Base-by-base conservation (phyloP, 2,329 filamentous ascomycete species). In the Epicoccum sorghinum region DNA sequence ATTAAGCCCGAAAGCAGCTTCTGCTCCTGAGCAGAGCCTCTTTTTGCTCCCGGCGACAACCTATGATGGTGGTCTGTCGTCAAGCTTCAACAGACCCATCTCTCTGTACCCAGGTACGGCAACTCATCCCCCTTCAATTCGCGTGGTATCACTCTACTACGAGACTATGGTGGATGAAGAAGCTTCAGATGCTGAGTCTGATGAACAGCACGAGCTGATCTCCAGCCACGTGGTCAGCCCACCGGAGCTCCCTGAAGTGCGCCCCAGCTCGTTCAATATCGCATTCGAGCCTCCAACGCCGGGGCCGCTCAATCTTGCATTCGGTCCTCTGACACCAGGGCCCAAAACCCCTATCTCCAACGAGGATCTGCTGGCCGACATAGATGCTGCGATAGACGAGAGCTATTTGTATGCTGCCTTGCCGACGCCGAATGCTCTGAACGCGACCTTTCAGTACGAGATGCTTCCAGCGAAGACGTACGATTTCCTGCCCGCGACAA, bases 321-420 rank as follows among this genome's bases (percentile, higher is more conserved):
- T 67, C 32, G 60, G 63, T 32, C 58, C 44, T 23, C 54, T 42
- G 12, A 61, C 57, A 7, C 41, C 41, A 1, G 46, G 52, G 2
- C 57, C 48, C 1, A 48, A 52, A 13, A 53, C 49, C 2, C 58
- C 58, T 18, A 46, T 48, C 6, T 47, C 51, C 4, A 57, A 61
- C 30, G 54, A 60, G 18, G 59, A 61, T 13, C 40, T 68, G 6
- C 54, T 68, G 14, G 52, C 62, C 13, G 58, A 68, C 7, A 68
- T 68, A 29, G 65, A 68, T 46, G 59, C 62, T 27, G 65, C 65
- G 4, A 68, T 68, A 35, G 65, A 68, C 23, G 62, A 66, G 41
- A 56, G 57, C 33, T 66, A 62, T 39, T 51, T 59, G 39, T 66
- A 58, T 45, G 60, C 54, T n/a, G 32, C 48, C 2, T 25, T 56